Evolutionary conservation across 2,329 filamentous ascomycete genomes (phyloP), one percentile per base, ranked within the genome.

Genomic region (Decorospora gaudefroyi): DNA sequence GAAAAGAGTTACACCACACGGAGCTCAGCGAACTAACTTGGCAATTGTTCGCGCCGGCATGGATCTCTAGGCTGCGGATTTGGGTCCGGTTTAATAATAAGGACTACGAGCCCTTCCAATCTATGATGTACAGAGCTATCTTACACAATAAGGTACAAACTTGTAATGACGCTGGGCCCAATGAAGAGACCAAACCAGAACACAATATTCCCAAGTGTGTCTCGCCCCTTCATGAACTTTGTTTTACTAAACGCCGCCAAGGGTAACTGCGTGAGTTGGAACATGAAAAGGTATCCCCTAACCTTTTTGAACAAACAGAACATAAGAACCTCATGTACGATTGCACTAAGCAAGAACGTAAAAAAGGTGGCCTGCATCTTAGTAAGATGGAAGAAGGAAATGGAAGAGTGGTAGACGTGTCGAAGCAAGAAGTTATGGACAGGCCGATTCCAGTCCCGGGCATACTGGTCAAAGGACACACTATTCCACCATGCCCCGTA

Each of bases 111-210:
- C n/a, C n/a, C n/a, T n/a, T n/a, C n/a, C n/a, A n/a, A n/a, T n/a
- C n/a, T n/a, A n/a, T n/a, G n/a, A 17, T 12, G n/a, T 18, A 17
- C 9, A 27, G 13, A 21, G 9, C 28, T 35, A 9, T 6, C 33
- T 32, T 59, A 76, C 21, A 76, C 72, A 45, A 78, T 71, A 34
- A 78, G 56, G 61, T 80, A 80, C 57, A 80, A 62, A 41, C 74
- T 74, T 33, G 76, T 78, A 29, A 80, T 63, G 22, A 88, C 65
- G 68, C 85, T 88, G 1, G 87, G 87, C 0, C 86, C 86, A 2
- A 86, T 86, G 46, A 88, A 87, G n/a, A 91, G 78, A 0, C 87
- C 86, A 27, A 87, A 62, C 88, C 88, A 92, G 59, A 91, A 91
- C 3, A 89, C 76, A 6, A 88, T 66, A 62, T 92, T 91, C 0